phyloP scores from a whole-genome alignment of 768 basidiomycete species.

The Suillus tomentosus region DNA sequence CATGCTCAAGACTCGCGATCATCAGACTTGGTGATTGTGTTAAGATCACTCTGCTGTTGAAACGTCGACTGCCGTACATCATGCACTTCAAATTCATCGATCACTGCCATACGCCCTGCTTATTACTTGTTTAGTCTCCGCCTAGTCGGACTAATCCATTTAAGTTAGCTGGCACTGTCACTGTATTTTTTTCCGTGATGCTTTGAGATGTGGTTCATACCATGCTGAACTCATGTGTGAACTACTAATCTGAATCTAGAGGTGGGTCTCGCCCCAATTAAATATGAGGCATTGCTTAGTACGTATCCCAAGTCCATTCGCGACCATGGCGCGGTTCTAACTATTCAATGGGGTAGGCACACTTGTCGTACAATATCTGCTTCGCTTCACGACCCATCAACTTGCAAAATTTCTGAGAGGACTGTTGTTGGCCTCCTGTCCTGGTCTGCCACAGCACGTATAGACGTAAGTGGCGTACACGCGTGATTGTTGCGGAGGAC shows the following conservation, averaged over 20 bases:
- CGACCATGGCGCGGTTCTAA: not conserved
- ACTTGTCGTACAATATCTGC: not conserved
- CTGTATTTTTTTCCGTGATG: not conserved
- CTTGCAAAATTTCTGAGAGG: not conserved
- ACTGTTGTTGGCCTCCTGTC: slow-evolving; percentile 8
- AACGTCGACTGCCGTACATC: not conserved
- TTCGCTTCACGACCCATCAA: not conserved
- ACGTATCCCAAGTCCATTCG: not conserved
- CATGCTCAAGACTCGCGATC: no score
- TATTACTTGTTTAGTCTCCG: not conserved
- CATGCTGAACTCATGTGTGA: not conserved
- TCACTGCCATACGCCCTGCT: not conserved
- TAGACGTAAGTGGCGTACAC: slow-evolving; percentile 25
- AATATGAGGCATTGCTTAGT: not conserved
- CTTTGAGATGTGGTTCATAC: not conserved
- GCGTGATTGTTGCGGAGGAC: slow-evolving; percentile 6
- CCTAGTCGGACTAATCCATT: not conserved
- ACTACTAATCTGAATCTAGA: no score
- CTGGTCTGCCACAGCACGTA: slow-evolving; percentile 18
- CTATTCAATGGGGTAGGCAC: not conserved
- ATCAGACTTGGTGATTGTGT: no score
- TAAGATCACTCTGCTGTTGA: no score
- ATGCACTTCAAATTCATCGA: not conserved
- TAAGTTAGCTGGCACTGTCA: not conserved
- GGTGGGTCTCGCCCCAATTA: not conserved